phyloP scores from a whole-genome alignment of 768 basidiomycete genomes.

The Psilocybe cubensis region DNA sequence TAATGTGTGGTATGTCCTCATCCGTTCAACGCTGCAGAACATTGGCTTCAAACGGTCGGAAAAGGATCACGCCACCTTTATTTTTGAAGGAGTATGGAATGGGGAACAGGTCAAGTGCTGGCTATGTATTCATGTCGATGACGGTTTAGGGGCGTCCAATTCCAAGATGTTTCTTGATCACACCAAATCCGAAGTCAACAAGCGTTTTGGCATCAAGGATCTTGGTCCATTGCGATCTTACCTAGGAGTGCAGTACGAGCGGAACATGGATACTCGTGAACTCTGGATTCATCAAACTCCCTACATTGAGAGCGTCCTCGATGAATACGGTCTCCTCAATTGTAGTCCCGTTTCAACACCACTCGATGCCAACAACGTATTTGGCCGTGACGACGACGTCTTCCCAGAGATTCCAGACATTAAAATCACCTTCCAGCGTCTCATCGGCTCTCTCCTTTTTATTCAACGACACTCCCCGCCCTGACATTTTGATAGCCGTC shows the following conservation, averaged over 20 bases:
- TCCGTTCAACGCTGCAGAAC: constrained; percentile 10
- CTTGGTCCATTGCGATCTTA: constrained; percentile 26
- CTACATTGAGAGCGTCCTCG: constrained; percentile 12
- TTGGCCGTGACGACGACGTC: constrained; percentile 31
- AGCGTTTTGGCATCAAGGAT: constrained; percentile 23
- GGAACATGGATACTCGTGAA: constrained; percentile 16
- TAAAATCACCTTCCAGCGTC: constrained; percentile 25
- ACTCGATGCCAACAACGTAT: constrained; percentile 27
- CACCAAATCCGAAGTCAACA: constrained; percentile 15
- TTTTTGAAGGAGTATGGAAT: background rate
- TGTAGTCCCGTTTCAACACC: constrained; percentile 14
- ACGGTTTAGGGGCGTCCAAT: constrained; percentile 21
- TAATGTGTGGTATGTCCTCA: constrained; percentile 19
- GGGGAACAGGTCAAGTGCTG: constrained; percentile 3
- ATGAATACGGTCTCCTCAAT: background rate
- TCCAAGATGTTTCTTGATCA: constrained; percentile 7
- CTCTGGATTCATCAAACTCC: constrained; percentile 31
- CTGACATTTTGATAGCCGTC: constrained; percentile 43
- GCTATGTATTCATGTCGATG: constrained; percentile 27
- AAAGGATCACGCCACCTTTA: constrained; percentile 23
- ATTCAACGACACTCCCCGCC: constrained; percentile 33
- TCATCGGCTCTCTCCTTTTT: constrained; percentile 29
- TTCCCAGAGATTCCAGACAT: constrained; percentile 19
- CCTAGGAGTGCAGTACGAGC: constrained; percentile 20
- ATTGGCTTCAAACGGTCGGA: constrained; percentile 19